phyloP scores from a whole-genome alignment of 163 green algal genomes.

The Scenedesmus sp. region DNA sequence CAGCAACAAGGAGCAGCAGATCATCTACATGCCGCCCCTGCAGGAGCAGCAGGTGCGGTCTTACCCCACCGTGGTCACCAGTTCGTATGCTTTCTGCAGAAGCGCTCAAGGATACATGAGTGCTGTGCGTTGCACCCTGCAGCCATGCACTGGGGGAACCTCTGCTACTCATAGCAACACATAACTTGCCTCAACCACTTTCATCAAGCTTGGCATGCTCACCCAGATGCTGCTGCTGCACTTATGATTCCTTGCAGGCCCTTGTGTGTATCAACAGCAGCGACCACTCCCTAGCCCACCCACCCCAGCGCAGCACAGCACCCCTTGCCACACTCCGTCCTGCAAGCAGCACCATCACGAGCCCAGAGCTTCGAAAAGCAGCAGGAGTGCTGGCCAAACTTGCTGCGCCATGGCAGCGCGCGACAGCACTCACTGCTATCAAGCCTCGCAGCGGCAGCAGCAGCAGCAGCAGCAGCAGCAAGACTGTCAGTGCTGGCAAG shows the following conservation, averaged over 20 bases:
- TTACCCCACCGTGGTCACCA: neutral
- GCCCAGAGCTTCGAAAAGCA: neutral
- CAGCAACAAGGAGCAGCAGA: neutral
- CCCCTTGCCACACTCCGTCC: neutral
- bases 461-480: neutral
- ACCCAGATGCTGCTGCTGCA: neutral
- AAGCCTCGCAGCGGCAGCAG: neutral
- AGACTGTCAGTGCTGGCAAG: neutral
- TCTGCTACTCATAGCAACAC: too few relatives aligned
- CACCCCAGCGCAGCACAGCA: neutral
- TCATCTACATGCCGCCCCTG: neutral
- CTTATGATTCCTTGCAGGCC: neutral
- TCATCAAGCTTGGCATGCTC: neutral
- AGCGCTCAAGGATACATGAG: neutral
- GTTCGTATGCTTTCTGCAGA: neutral
- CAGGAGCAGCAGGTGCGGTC: neutral
- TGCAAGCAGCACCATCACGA: neutral
- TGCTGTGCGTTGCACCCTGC: neutral
- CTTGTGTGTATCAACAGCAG: neutral
- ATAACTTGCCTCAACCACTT: neutral
- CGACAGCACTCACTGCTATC: neutral
- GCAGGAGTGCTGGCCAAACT: neutral
- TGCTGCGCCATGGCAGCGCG: neutral
- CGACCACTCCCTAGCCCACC: neutral
- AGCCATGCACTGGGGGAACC: too few relatives aligned